Conservation (phyloP, 2,329 filamentous ascomycete species). For the Epichloe sp. region DNA sequence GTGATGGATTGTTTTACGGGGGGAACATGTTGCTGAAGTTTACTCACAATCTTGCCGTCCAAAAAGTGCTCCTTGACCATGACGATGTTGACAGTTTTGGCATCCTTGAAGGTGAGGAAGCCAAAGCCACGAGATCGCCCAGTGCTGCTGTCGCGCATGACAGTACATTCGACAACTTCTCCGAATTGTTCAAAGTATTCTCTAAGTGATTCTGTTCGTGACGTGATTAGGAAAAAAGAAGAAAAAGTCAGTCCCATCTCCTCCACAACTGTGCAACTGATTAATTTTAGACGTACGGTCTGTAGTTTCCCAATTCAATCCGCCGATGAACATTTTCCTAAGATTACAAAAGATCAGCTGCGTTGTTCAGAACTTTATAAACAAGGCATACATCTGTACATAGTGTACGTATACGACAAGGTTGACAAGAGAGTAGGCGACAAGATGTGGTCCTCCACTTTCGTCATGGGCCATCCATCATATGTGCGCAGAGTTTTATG, state of each 20-base stretch:
- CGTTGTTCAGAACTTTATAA: neutral
- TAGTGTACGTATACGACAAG: neutral
- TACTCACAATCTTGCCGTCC: slow-evolving; percentile 89
- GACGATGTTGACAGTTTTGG: slow-evolving; percentile 95
- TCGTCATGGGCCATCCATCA: neutral
- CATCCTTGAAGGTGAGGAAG: slow-evolving; percentile 94
- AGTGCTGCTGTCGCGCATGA: slow-evolving; percentile 95
- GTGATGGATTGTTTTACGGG: neutral
- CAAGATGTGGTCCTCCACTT: neutral
- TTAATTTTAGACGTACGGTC: slow-evolving; percentile 56
- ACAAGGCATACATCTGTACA: neutral
- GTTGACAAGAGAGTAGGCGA: neutral
- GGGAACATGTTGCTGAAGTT: neutral
- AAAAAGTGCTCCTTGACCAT: slow-evolving; percentile 99
- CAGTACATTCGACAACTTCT: slow-evolving; percentile 93
- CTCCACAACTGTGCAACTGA: neutral
- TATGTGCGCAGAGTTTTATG: neutral
- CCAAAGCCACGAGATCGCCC: slow-evolving; percentile 92
- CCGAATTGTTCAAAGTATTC: slow-evolving; percentile 98
- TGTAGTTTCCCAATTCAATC: slow-evolving; percentile 97
- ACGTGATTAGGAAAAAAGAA: neutral
- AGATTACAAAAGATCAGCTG: slow-evolving; percentile 6
- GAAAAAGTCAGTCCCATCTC: slow-evolving; percentile 5
- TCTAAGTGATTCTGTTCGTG: slow-evolving; percentile 70
- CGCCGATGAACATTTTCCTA: slow-evolving; percentile 99